Evolutionary conservation across 768 basidiomycete genomes (phyloP).

Genomic region (Naganishia randhawae): DNA sequence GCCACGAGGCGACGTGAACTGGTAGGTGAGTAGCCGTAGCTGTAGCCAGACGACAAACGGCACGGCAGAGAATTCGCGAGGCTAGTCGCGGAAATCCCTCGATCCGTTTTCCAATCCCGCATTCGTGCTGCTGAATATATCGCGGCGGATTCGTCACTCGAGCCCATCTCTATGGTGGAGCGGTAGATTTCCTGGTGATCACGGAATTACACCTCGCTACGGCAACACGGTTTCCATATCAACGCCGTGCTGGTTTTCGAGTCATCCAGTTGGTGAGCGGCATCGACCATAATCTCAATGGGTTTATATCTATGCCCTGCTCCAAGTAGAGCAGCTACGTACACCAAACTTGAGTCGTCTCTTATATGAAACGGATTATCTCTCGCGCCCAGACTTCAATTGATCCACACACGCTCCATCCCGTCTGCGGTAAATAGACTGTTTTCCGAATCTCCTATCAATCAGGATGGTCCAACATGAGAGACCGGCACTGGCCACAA

Average conservation of each 20-base stretch:
- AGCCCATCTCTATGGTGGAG: not conserved
- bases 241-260: not conserved
- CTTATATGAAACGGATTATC: not conserved
- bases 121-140: not conserved
- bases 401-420: too few species aligned
- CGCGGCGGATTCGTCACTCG: slow-evolving; percentile 7
- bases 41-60: not conserved
- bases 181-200: not conserved
- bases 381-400: not conserved
- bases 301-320: slow-evolving; percentile 1
- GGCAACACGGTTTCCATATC: slow-evolving; percentile 14
- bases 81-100: too few species aligned
- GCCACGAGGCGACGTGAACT: not conserved
- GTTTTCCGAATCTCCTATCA: too few species aligned
- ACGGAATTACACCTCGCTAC: slow-evolving; percentile 1
- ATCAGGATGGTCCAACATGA: not conserved
- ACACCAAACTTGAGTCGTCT: too few species aligned
- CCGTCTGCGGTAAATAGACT: too few species aligned
- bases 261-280: too few species aligned
- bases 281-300: too few species aligned
- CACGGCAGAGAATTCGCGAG: not conserved
- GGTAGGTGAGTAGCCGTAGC: slow-evolving; percentile 5
- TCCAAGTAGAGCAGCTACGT: not conserved
- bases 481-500: not conserved
- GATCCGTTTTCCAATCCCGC: slow-evolving; percentile 21